Evolutionary conservation across 176 grass and related monocot species (phyloP).

Genomic region (Avena atlantica): DNA sequence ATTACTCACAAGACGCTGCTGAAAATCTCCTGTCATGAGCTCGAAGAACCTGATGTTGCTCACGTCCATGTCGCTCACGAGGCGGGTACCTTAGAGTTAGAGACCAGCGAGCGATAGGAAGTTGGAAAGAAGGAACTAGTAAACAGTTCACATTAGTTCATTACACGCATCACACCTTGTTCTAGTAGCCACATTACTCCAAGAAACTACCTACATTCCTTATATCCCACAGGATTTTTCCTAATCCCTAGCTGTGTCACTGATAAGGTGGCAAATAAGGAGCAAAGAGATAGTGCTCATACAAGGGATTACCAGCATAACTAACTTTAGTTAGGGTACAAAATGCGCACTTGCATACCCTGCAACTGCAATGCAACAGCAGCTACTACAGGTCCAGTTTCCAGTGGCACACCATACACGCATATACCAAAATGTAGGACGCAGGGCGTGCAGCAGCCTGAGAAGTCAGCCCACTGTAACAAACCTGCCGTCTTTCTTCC

Average conservation of each 20-base stretch:
- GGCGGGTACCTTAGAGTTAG: too few relatives aligned
- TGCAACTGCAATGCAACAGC: background rate
- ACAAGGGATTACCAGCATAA: background rate
- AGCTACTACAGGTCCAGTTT: background rate
- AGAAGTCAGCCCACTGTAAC: background rate
- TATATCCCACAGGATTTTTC: background rate
- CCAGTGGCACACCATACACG: background rate
- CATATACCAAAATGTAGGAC: background rate
- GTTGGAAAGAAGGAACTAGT: too few relatives aligned
- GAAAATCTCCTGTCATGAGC: too few relatives aligned
- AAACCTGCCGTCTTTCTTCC: background rate
- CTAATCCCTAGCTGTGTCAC: background rate
- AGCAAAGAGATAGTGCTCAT: background rate
- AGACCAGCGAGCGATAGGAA: too few relatives aligned
- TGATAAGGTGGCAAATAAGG: background rate
- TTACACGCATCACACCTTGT: background rate
- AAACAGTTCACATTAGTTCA: too few relatives aligned
- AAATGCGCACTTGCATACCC: background rate
- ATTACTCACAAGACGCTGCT: too few relatives aligned
- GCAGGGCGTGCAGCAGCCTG: background rate
- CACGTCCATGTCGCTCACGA: too few relatives aligned
- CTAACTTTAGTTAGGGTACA: background rate
- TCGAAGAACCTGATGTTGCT: too few relatives aligned
- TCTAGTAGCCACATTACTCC: background rate
- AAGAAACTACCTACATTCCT: background rate